Conservation (phyloP, 1,284 basidiomycete species). For the Coniferiporia sulphurascens region DNA sequence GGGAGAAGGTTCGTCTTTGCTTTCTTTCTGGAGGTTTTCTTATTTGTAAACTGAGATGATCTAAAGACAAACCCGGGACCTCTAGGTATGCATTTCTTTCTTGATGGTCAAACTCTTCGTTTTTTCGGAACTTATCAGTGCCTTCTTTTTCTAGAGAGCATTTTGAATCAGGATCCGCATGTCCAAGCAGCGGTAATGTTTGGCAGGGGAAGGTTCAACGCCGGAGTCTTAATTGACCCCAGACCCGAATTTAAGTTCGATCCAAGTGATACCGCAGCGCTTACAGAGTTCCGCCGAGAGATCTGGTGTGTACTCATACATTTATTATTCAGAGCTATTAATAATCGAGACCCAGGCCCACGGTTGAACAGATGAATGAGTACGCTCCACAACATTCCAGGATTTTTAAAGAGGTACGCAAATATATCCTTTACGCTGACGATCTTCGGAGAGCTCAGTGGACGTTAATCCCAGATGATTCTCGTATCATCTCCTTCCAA, state of each 20-base stretch:
- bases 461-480: constrained; percentile 8
- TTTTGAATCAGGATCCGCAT: constrained; percentile 32
- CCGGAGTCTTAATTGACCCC: constrained; percentile 40
- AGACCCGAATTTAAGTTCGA: constrained; percentile 14
- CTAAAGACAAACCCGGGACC: constrained; percentile 37
- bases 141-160: constrained; percentile 28
- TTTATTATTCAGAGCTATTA: not conserved
- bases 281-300: constrained; percentile 5
- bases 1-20: constrained; percentile 40
- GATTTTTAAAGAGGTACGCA: constrained; percentile 25
- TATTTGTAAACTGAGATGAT: too few species aligned
- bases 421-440: not conserved
- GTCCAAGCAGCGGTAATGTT: constrained; percentile 34
- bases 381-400: constrained; percentile 28
- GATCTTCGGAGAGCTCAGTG: not conserved
- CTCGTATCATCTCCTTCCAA: constrained; percentile 12
- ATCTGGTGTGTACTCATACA: constrained; percentile 5
- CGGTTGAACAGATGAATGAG: constrained; percentile 25
- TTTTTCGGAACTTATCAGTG: not conserved
- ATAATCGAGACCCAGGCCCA: constrained; percentile 19
- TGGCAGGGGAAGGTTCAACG: constrained; percentile 38
- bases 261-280: not conserved
- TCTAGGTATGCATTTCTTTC: constrained; percentile 27
- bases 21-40: too few species aligned
- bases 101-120: not conserved